Evolutionary conservation across 2,329 filamentous ascomycete species (phyloP), one percentile per base, ranked within the genome.

Genomic region (Alternaria burnsii): DNA sequence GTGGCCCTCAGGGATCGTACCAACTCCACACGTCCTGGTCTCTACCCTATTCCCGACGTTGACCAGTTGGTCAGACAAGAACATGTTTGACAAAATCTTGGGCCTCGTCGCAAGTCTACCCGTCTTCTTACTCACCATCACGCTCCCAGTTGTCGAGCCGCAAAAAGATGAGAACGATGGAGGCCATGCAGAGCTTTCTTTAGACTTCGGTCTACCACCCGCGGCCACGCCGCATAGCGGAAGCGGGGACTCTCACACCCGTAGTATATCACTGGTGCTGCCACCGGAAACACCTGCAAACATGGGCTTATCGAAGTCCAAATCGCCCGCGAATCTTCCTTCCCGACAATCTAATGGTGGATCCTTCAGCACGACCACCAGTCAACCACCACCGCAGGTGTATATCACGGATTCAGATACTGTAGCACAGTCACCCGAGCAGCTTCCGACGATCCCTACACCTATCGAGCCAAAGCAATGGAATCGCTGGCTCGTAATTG

Each of bases 101-200:
- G 94, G 93, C 42, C 71, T 95, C 11, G 85, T 96, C 38, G 94
- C 94, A 8, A 89, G 93, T n/a, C 92, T 94, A 1, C 96, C 91
- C 69, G 93, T 99, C 38, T 92, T 99, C 63, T 81, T 98, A 2
- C 84, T 99, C 4, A 94, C 94, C 0, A 88, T 95, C 47, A 99
- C 95, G 0, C 79, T 99, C 5, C 95, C 96, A 0, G 93, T 99
- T 0, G 92, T 97, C 6, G 94, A 98, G 71, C 86, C 87, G 1
- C 84, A 87, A 20, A 83, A 79, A 36, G 76, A 76, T 1, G 82
- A 84, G 5, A 76, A 80, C 8, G 67, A 65, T 4, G 61, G 52
- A 11, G 61, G 54, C 10, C 55, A 64, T 30, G 54, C 57, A 5
- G 73, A 65, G 18, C 55, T 71, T 10, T 68, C 76, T 18, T 60